Conservation (phyloP, 2,329 filamentous ascomycete genomes). For the Chaetomium sp. region DNA sequence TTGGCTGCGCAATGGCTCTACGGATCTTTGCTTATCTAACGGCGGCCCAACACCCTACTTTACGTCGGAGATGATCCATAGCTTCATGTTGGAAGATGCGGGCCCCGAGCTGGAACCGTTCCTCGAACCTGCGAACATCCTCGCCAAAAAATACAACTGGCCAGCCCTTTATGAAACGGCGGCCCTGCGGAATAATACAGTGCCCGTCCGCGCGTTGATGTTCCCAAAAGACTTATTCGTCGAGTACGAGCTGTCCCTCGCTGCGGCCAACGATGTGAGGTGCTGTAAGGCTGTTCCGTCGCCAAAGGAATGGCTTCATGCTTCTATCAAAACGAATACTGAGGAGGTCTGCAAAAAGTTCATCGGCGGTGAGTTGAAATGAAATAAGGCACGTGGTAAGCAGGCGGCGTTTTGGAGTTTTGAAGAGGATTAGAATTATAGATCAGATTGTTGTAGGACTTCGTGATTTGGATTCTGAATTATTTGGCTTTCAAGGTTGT, state of each 20-base stretch:
- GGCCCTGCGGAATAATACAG: conserved; percentile 53
- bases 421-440: too few relatives aligned
- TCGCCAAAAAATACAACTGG: conserved; percentile 56
- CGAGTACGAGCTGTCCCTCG: conserved; percentile 53
- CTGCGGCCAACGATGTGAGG: conserved; percentile 42
- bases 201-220: conserved; percentile 60
- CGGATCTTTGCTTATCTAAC: conserved; percentile 20
- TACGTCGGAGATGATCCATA: conserved; percentile 66
- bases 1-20: conserved; percentile 29
- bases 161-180: conserved; percentile 56
- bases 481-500: too few relatives aligned
- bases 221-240: conserved; percentile 72
- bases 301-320: conserved; percentile 3
- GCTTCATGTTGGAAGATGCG: conserved; percentile 56
- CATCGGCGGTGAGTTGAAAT: background rate
- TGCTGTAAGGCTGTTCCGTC: background rate
- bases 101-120: conserved; percentile 48
- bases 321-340: conserved; percentile 10
- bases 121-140: conserved; percentile 47
- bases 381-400: background rate
- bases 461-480: too few relatives aligned
- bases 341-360: background rate
- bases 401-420: too few relatives aligned
- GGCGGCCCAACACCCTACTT: conserved; percentile 47
- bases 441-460: too few relatives aligned